Evolutionary conservation across 2,329 filamentous ascomycete species (phyloP).

Genomic region (Cladosporium sp.): DNA sequence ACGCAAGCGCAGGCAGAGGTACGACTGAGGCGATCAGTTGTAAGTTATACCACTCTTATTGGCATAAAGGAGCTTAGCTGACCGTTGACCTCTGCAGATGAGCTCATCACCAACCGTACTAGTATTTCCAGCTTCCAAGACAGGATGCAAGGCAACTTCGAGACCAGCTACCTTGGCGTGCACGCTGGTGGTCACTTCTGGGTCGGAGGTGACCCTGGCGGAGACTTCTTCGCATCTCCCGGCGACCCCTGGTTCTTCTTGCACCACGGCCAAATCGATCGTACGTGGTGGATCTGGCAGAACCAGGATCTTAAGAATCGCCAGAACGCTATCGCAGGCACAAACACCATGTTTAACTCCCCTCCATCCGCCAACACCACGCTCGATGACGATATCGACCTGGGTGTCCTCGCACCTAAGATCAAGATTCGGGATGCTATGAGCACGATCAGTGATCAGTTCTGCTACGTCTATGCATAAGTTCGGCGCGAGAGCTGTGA

Average conservation of each 20-base stretch:
- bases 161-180: slow-evolving; percentile 32
- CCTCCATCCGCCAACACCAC: slow-evolving; percentile 46
- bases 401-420: slow-evolving; percentile 40
- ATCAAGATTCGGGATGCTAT: slow-evolving; percentile 43
- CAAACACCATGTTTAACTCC: slow-evolving; percentile 45
- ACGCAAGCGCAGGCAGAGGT: slow-evolving; percentile 19
- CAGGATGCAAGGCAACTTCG: slow-evolving; percentile 30
- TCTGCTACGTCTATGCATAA: slow-evolving; percentile 49
- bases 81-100: background rate
- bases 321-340: slow-evolving; percentile 41
- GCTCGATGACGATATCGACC: slow-evolving; percentile 42
- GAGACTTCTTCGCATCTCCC: slow-evolving; percentile 48
- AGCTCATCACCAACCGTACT: slow-evolving; percentile 25
- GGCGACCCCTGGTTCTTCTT: slow-evolving; percentile 51
- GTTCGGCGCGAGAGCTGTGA: background rate
- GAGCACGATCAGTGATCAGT: slow-evolving; percentile 47
- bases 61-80: background rate
- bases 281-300: slow-evolving; percentile 54
- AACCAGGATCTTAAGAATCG: slow-evolving; percentile 42
- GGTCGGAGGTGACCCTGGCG: slow-evolving; percentile 47
- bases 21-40: slow-evolving; percentile 24
- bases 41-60: background rate
- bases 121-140: slow-evolving; percentile 29
- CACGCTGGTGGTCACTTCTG: slow-evolving; percentile 50
- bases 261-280: slow-evolving; percentile 52